Evolutionary conservation across 768 basidiomycete genomes (phyloP), one percentile per base, ranked within the genome.

Genomic region (Mycena chlorophos): DNA sequence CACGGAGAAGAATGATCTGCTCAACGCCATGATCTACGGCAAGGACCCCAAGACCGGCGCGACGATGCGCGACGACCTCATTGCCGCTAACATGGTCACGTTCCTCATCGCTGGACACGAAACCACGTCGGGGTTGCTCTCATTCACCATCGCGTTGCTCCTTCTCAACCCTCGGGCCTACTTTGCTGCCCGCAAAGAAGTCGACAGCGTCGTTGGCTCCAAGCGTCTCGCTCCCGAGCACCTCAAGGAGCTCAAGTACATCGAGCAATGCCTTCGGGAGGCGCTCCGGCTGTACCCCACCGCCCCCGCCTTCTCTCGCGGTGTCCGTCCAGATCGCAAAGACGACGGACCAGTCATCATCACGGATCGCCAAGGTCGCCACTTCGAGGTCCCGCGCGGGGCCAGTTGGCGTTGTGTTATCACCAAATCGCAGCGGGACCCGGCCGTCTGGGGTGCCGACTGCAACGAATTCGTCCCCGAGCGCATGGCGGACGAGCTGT

Each of bases 371-470:
- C 68, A 68, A 16, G 72, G 64, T 3, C 76, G 76, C 2, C 73
- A 77, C 58, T 80, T 79, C 57, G 61, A 63, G 28, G 58, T 80
- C 46, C 62, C 65, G 40, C 69, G 71, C 47, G 75, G 68, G 1
- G 52, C 60, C 12, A 58, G 60, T 12, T 63, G 76, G 6, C 42
- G 63, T 1, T 55, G 76, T 16, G 60, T 72, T 23, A 65, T 68
- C 2, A 62, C 61, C 31, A 65, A 59, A 19, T 64, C 71, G 42
- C 76, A 78, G 39, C 65, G 70, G 14, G 79, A 81, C 61, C 72
- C 75, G 1, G 58, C 57, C 6, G 74, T 79, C 1, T 81, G 77
- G 75, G 79, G 79, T 5, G 76, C 77, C 38, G 77, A 81, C 16
- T 28, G 14, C 28, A 80, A 73, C 14, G 69, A 71, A 49, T 79